A percentile compares a stretch with the other conserved stretches of the same genome.
Evolutionary conservation across 495 filamentous ascomycete genomes (phyloP).

Genomic region (Aspergillus cavernicola): DNA sequence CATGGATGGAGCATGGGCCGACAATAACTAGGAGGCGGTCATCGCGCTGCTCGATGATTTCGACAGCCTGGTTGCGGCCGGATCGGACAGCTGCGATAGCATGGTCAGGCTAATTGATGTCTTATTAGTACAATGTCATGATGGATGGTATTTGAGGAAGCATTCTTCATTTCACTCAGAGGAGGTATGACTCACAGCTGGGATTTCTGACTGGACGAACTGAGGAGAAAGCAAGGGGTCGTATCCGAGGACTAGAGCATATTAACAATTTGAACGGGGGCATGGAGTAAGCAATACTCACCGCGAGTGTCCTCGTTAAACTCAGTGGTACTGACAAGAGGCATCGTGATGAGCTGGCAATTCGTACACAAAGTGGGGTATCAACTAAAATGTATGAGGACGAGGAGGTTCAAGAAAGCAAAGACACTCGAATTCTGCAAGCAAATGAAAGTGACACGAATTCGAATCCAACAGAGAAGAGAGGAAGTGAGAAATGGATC

Average conservation of each 20-base stretch:
- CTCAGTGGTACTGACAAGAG: conserved; percentile 46
- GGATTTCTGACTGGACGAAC: conserved; percentile 84
- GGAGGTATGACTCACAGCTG: conserved; percentile 59
- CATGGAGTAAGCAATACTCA: conserved; percentile 22
- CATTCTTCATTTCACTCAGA: background rate
- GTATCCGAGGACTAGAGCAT: conserved; percentile 76
- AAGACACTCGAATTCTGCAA: background rate
- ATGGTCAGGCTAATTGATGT: conserved; percentile 34
- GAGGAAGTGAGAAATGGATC: background rate
- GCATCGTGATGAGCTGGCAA: conserved; percentile 33
- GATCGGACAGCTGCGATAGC: conserved; percentile 68
- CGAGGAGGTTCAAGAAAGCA: background rate
- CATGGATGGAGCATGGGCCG: conserved; percentile 96
- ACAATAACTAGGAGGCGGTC: conserved; percentile 92
- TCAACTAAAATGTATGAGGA: background rate
- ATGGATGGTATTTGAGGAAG: background rate
- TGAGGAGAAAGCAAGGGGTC: conserved; percentile 90
- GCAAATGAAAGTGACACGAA: background rate
- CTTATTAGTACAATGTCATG: background rate
- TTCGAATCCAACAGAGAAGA: background rate
- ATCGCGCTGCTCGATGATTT: conserved; percentile 73
- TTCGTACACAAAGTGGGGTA: conserved; percentile 5
- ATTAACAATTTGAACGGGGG: conserved; percentile 3
- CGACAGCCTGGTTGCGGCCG: conserved; percentile 77
- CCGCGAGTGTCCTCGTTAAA: conserved; percentile 53